These are phyloP conservation scores for Stephania japonica DNA, from an alignment of 164 flowering plant genomes.

Conservation along the genomic window DNA sequence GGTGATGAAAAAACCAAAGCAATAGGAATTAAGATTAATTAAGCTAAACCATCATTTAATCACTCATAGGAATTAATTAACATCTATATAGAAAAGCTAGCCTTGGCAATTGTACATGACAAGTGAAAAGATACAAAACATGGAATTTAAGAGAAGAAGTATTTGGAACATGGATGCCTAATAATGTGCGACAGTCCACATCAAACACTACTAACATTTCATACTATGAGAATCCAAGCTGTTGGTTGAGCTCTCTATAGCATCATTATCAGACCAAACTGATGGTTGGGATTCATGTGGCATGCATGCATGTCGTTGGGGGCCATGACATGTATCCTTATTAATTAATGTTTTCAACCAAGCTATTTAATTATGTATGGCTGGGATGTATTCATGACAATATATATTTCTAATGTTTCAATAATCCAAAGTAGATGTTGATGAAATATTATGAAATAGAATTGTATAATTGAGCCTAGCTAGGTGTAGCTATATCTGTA, in stretches of 20 bases:
- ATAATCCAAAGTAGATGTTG: neutral
- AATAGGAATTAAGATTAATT: neutral
- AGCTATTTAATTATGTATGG: neutral
- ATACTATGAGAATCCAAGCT: neutral
- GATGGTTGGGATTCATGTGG: neutral
- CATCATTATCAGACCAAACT: neutral
- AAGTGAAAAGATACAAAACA: conserved; percentile 14
- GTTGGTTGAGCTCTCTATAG: neutral
- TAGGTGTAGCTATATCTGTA: too few relatives aligned
- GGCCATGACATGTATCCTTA: neutral
- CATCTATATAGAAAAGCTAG: neutral
- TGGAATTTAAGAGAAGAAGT: conserved; percentile 5
- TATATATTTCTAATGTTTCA: neutral
- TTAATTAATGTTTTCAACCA: neutral
- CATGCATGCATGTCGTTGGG: neutral
- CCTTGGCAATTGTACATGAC: neutral
- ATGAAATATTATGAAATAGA: neutral
- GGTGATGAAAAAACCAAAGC: conserved; percentile 19
- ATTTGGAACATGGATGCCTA: neutral
- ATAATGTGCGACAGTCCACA: conserved; percentile 11
- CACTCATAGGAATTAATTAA: neutral
- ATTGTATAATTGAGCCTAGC: neutral
- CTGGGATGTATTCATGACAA: neutral
- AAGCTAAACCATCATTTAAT: conserved; percentile 2
- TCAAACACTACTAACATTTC: conserved; percentile 2